These are phyloP conservation scores for Excoecaria cochinchinensis DNA, from an alignment of 345 rosid genomes.

Conservation along the genomic window DNA sequence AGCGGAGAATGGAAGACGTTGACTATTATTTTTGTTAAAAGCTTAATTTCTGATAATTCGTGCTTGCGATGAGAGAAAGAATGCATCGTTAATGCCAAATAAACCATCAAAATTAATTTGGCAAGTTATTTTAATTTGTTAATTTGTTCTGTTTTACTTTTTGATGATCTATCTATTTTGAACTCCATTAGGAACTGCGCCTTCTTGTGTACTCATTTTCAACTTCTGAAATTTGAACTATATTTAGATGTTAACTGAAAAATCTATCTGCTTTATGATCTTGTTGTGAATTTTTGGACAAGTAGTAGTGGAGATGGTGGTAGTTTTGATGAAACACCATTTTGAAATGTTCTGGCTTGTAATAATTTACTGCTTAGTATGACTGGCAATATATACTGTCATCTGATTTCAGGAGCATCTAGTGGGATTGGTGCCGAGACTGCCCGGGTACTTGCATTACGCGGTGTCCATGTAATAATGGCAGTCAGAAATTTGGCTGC, in stretches of 20 bases:
- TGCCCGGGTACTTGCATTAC: constrained; percentile 68
- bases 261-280: neutral
- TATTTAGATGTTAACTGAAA: neutral
- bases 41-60: neutral
- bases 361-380: too few relatives aligned
- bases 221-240: neutral
- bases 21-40: neutral
- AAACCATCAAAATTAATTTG: too few relatives aligned
- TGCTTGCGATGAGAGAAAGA: too few relatives aligned
- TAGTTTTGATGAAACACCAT: neutral
- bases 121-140: too few relatives aligned
- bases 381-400: neutral
- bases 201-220: neutral
- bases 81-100: too few relatives aligned
- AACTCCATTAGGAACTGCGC: neutral
- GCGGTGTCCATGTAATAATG: constrained; percentile 71
- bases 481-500: constrained; percentile 60
- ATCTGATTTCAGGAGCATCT: constrained; percentile 54
- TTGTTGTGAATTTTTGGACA: neutral
- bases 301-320: neutral
- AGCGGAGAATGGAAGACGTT: neutral
- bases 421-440: constrained; percentile 81
- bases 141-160: too few relatives aligned
- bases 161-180: neutral
- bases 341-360: neutral